Conservation (phyloP, 2,329 filamentous ascomycete genomes). For the Aureobasidium uvarum region DNA sequence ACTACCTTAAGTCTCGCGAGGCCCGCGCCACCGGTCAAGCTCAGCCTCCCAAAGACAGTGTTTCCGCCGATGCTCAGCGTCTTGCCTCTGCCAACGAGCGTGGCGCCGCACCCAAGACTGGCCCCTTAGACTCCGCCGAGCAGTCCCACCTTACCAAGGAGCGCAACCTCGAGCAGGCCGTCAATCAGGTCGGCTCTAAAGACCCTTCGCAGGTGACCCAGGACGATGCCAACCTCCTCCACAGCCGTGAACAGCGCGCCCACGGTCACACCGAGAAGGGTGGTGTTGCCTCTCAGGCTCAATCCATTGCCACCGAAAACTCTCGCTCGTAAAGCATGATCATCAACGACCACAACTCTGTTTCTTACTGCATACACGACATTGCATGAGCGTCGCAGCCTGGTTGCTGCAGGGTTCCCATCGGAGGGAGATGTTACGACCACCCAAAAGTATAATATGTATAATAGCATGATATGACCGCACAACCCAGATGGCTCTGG, state of each 20-base stretch:
- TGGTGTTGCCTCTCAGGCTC: slow-evolving; percentile 38
- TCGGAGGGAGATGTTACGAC: background rate
- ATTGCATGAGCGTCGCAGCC: slow-evolving; percentile 12
- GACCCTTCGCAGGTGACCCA: slow-evolving; percentile 38
- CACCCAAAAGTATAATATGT: slow-evolving; percentile 28
- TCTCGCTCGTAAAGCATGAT: background rate
- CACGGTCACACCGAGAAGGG: slow-evolving; percentile 38
- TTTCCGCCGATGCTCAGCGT: slow-evolving; percentile 44
- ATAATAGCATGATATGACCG: slow-evolving; percentile 5
- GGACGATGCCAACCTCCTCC: slow-evolving; percentile 37
- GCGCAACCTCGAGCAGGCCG: slow-evolving; percentile 37
- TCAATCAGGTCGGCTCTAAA: slow-evolving; percentile 37
- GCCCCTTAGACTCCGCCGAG: slow-evolving; percentile 31
- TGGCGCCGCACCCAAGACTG: slow-evolving; percentile 29
- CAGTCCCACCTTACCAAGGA: slow-evolving; percentile 38
- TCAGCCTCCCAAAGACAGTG: slow-evolving; percentile 35
- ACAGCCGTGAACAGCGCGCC: slow-evolving; percentile 38
- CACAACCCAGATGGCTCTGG: background rate
- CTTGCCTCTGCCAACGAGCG: slow-evolving; percentile 39
- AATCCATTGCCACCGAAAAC: slow-evolving; percentile 37
- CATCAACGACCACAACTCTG: background rate
- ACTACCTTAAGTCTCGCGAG: slow-evolving; percentile 45
- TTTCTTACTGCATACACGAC: slow-evolving; percentile 6
- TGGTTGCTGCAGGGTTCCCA: background rate
- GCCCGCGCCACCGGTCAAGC: slow-evolving; percentile 37